These are phyloP conservation scores for Rhypophila decipiens DNA, from an alignment of 495 filamentous ascomycete genomes.

Conservation along the genomic window DNA sequence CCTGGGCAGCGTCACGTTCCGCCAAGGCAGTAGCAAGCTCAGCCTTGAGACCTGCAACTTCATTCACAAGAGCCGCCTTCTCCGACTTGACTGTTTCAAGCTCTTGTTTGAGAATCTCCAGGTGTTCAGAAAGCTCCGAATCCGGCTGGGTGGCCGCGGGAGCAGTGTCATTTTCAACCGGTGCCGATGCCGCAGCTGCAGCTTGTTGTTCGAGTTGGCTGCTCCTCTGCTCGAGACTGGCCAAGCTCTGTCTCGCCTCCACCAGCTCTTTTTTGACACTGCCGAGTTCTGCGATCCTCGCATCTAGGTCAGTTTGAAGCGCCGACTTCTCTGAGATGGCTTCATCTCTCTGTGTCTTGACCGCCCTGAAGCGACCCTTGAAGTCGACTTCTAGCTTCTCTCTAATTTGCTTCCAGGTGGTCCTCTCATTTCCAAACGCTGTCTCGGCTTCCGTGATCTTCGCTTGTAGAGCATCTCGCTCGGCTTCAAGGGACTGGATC, in stretches of 20 bases:
- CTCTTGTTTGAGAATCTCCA: conserved; percentile 36
- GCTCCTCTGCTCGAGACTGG: conserved; percentile 30
- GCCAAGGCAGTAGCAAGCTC: conserved; percentile 35
- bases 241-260: conserved; percentile 28
- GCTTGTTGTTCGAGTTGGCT: conserved; percentile 23
- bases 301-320: conserved; percentile 26
- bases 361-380: conserved; percentile 35
- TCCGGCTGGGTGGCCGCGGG: conserved; percentile 15
- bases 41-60: conserved; percentile 40
- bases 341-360: conserved; percentile 37
- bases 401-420: conserved; percentile 32
- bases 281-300: conserved; percentile 26
- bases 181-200: conserved; percentile 6
- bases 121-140: conserved; percentile 65
- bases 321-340: conserved; percentile 30
- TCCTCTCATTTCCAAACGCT: conserved; percentile 37
- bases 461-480: conserved; percentile 62
- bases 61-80: conserved; percentile 32
- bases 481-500: conserved; percentile 54
- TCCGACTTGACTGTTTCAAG: conserved; percentile 35
- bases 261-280: conserved; percentile 32
- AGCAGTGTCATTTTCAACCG: conserved; percentile 4
- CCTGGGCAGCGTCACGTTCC: conserved; percentile 43
- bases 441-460: conserved; percentile 41
- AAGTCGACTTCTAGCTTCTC: conserved; percentile 41